These are phyloP conservation scores for Aspergillus nanangensis DNA, from an alignment of 495 filamentous ascomycete species.

Conservation along the genomic window DNA sequence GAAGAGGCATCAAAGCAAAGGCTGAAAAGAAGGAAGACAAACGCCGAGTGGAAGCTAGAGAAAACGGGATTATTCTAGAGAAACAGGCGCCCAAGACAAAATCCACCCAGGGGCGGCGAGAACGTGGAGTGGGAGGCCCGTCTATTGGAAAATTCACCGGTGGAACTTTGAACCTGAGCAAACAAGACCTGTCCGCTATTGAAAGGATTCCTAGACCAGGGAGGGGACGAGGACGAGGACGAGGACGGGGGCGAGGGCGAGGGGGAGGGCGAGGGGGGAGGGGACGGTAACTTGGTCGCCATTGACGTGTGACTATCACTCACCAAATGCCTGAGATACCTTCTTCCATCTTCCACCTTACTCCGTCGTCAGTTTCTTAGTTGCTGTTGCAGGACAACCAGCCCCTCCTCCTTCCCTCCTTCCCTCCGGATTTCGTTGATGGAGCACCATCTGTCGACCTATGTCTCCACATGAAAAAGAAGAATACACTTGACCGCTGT, in stretches of 20 bases:
- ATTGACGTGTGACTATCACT: neutral
- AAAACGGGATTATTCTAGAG: constrained; percentile 90
- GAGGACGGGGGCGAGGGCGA: constrained; percentile 20
- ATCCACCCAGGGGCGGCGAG: constrained; percentile 42
- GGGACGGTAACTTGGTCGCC: neutral
- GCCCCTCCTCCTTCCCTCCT: neutral
- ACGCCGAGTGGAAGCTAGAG: constrained; percentile 71
- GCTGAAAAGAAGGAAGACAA: constrained; percentile 59
- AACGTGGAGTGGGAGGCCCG: constrained; percentile 68
- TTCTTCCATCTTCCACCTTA: neutral
- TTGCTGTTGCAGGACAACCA: neutral
- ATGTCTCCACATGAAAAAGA: neutral
- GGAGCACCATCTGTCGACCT: neutral
- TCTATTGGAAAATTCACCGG: constrained; percentile 74
- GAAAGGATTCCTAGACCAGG: constrained; percentile 39
- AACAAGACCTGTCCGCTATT: constrained; percentile 68
- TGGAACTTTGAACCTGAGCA: constrained; percentile 74
- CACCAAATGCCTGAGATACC: neutral
- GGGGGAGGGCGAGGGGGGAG: constrained; percentile 22
- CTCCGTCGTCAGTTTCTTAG: no score
- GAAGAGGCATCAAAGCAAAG: constrained; percentile 72
- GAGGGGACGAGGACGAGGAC: constrained; percentile 20
- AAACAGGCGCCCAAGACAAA: constrained; percentile 47
- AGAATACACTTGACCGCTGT: neutral
- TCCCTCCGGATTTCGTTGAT: neutral